phyloP scores from a whole-genome alignment of 257 asterid genomes.

The Gentiana straminea region DNA sequence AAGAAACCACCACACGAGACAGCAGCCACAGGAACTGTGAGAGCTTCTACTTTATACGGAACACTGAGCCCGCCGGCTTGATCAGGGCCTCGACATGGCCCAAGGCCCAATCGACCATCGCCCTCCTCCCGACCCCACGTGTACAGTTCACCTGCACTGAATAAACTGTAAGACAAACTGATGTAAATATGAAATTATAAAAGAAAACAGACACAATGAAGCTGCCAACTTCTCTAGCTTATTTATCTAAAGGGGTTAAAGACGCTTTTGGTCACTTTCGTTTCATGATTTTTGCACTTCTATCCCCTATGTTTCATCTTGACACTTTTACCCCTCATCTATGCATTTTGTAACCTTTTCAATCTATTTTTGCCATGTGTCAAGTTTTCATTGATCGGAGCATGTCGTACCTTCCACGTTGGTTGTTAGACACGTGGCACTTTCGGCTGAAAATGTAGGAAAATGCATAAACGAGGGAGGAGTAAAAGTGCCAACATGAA shows the following conservation, averaged over 20 bases:
- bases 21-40: slow-evolving; percentile 67
- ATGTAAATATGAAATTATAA: background rate
- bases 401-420: too few relatives aligned
- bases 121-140: slow-evolving; percentile 99
- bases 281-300: too few relatives aligned
- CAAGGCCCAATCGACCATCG: slow-evolving; percentile 97
- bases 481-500: too few relatives aligned
- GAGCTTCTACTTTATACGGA: slow-evolving; percentile 66
- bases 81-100: slow-evolving; percentile 92
- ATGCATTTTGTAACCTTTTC: too few relatives aligned
- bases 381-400: too few relatives aligned
- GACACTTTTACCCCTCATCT: too few relatives aligned
- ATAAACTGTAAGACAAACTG: background rate
- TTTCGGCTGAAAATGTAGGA: too few relatives aligned
- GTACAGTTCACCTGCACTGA: slow-evolving; percentile 60
- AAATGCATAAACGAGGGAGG: too few relatives aligned
- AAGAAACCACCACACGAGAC: slow-evolving; percentile 97
- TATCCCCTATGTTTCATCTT: too few relatives aligned
- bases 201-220: background rate
- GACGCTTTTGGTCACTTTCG: too few relatives aligned
- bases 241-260: background rate
- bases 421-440: too few relatives aligned
- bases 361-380: too few relatives aligned
- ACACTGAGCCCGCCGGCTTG: slow-evolving; percentile 82
- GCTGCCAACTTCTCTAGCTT: background rate